These are phyloP conservation scores for Austroboletus novae-zelandiae DNA, from an alignment of 1,284 basidiomycete genomes.

Conservation along the genomic window DNA sequence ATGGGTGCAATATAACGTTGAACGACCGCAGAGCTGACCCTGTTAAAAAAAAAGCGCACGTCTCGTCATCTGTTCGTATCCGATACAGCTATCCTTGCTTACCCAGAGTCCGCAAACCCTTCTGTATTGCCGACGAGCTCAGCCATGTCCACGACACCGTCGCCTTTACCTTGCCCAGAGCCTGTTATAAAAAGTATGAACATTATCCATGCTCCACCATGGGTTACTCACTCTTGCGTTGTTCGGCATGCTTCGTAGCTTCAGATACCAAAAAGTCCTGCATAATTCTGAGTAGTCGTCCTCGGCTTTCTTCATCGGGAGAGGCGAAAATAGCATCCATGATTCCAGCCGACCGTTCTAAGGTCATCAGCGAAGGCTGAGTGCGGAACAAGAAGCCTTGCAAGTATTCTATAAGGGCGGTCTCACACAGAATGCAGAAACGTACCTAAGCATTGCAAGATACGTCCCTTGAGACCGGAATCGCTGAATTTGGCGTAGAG, in stretches of 20 bases:
- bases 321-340: conserved; percentile 87
- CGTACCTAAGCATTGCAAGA: conserved; percentile 81
- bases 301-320: conserved; percentile 66
- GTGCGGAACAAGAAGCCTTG: conserved; percentile 89
- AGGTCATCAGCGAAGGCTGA: conserved; percentile 85
- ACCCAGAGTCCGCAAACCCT: conserved; percentile 95
- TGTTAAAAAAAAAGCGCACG: conserved; percentile 31
- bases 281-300: conserved; percentile 80
- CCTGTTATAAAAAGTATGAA: conserved; percentile 21
- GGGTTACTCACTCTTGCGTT: conserved; percentile 55
- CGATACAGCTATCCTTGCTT: conserved; percentile 9
- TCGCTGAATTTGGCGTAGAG: conserved; percentile 66
- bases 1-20: conserved; percentile 89
- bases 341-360: conserved; percentile 72
- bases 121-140: conserved; percentile 94
- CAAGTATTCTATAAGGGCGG: background rate
- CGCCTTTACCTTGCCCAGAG: conserved; percentile 41
- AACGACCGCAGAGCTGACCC: conserved; percentile 90
- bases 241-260: conserved; percentile 67
- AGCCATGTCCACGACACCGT: conserved; percentile 73
- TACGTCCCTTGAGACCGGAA: conserved; percentile 54
- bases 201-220: background rate
- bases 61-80: background rate
- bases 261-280: conserved; percentile 88
- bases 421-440: background rate